Evolutionary conservation across 2,329 filamentous ascomycete species (phyloP).

Genomic region (Hyphodiscus sp.): DNA sequence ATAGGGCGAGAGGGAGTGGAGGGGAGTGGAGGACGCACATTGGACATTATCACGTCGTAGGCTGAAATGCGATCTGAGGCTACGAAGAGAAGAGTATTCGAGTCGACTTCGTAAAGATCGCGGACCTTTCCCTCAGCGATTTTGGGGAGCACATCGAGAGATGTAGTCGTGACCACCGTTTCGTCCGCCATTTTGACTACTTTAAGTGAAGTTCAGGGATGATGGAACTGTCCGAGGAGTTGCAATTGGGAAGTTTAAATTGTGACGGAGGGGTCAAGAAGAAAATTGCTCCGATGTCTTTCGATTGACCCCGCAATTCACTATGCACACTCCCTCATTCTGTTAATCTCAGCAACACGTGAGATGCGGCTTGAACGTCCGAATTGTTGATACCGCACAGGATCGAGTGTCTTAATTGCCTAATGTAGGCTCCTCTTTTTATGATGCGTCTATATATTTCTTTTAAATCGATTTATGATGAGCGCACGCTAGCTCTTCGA

Average conservation of each 20-base stretch:
- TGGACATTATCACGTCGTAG: slow-evolving; percentile 86
- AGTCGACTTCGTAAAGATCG: slow-evolving; percentile 69
- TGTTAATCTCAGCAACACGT: no score
- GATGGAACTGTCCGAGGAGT: no score
- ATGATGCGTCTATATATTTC: no score
- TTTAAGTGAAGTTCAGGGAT: neutral
- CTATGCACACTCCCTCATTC: no score
- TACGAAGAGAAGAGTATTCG: slow-evolving; percentile 70
- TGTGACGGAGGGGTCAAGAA: neutral
- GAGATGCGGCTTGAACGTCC: no score
- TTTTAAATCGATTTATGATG: no score
- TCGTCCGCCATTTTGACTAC: slow-evolving; percentile 8
- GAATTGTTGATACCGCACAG: no score
- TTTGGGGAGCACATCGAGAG: slow-evolving; percentile 12
- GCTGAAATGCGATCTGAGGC: slow-evolving; percentile 89
- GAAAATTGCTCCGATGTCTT: neutral
- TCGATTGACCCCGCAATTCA: neutral
- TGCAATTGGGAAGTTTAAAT: neutral
- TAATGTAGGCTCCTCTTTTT: no score
- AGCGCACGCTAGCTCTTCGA: no score
- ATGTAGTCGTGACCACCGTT: slow-evolving; percentile 9
- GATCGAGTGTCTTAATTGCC: no score
- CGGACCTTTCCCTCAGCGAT: slow-evolving; percentile 59
- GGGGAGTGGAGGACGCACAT: slow-evolving; percentile 54
- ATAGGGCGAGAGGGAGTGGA: slow-evolving; percentile 46